Evolutionary conservation across 2,329 filamentous ascomycete species (phyloP), one percentile per base, ranked within the genome.

Genomic region (Hypoxylon sp.): DNA sequence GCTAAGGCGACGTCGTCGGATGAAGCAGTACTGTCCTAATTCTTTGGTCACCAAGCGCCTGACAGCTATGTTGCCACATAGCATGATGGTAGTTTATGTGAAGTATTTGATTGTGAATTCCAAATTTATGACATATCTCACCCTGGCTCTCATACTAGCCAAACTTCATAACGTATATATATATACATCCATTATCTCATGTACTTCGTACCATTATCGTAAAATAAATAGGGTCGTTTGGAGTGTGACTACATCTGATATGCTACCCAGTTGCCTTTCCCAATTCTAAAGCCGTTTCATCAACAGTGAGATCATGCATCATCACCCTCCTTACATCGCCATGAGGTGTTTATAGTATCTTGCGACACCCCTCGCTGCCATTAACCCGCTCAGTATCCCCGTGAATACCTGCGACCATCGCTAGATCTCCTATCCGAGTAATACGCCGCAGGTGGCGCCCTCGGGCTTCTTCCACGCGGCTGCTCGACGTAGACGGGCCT

Each of bases 371-470:
- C 8, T 11, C 19, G 3, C 2, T 17, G 4, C n/a, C 5, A 26
- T 4, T 47, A 47, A 31, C 26, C 26, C 54, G n/a, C 35, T 60
- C 31, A 72, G 59, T 62, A 63, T 6, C 53, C 31, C 11, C 70
- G 48, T 14, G 65, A 71, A 57, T 76, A 65, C 10, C 72, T 60
- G 47, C 73, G 67, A n/a, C 66, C 60, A 37, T 74, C 74, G 35
- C 68, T 72, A 14, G 71, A 71, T 22, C 73, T 69, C 19, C 60
- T 61, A 22, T 75, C 74, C 0, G 61, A 53, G 46, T 74, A 73
- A 29, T 77, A 75, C n/a, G 70, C 72, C 10, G 65, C 63, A 1
- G 73, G 74, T 0, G 75, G 75, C 0, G 73, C 71, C 1, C 70
- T 67, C 1, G 75, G 75, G 37, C 74, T 75, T 29, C 73, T 65